Conservation (phyloP, 2,329 filamentous ascomycete genomes). For the Sordariomycetes sp. region DNA sequence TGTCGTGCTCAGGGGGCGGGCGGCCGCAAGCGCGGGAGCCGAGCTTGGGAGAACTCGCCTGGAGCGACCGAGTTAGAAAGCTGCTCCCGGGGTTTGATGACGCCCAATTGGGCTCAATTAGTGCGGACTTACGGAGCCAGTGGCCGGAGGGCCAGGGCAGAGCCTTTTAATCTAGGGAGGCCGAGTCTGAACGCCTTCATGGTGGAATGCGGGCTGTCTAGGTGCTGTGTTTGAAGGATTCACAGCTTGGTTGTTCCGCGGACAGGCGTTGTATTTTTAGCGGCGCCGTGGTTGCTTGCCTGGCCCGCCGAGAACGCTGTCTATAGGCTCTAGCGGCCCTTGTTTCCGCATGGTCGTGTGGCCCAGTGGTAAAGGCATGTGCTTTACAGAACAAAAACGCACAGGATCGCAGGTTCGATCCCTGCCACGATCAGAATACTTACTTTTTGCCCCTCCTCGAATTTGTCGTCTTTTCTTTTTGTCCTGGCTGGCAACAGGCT, state of each 20-base stretch:
- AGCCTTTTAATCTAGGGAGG: constrained; percentile 1
- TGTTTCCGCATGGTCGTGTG: constrained; percentile 17
- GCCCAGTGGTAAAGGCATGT: constrained; percentile 28
- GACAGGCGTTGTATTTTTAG: background rate
- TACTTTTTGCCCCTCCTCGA: background rate
- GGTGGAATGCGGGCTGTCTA: background rate
- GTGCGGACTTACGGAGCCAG: background rate
- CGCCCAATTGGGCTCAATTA: background rate
- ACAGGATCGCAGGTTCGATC: constrained; percentile 33
- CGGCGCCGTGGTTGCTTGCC: background rate
- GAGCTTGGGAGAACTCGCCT: background rate
- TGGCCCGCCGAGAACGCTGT: background rate
- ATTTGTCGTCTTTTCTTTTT: background rate
- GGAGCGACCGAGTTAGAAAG: background rate
- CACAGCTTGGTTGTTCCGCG: background rate
- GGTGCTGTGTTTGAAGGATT: background rate
- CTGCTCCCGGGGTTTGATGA: background rate
- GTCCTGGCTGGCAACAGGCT: background rate
- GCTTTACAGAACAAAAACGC: constrained; percentile 23
- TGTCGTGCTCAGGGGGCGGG: constrained; percentile 19
- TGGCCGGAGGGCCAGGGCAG: background rate
- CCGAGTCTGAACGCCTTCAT: constrained; percentile 1
- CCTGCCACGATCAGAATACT: constrained; percentile 25
- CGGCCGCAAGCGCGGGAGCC: background rate
- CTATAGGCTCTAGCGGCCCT: background rate